A percentile compares a stretch with the other conserved stretches of the same genome.
Evolutionary conservation across 495 filamentous ascomycete genomes (phyloP).

Genomic region (Aspergillus incahuasiensis): DNA sequence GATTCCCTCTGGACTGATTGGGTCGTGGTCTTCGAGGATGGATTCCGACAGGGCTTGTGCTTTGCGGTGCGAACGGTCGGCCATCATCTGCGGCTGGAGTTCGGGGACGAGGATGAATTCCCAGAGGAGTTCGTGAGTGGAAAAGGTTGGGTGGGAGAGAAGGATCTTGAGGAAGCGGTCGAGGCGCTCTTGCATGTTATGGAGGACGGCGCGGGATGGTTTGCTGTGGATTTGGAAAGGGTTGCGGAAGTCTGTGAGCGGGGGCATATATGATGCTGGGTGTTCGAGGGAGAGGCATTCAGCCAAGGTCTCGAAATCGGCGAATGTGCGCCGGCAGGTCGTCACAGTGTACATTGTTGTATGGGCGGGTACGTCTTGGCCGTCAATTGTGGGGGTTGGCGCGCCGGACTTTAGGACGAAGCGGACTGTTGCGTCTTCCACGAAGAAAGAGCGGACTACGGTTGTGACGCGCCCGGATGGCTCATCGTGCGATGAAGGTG

Average conservation of each 20-base stretch:
- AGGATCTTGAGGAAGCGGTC: slow-evolving; percentile 84
- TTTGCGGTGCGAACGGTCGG: slow-evolving; percentile 80
- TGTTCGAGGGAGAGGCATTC: slow-evolving; percentile 86
- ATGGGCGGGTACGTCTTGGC: slow-evolving; percentile 33
- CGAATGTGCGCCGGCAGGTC: slow-evolving; percentile 82
- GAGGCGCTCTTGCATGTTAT: slow-evolving; percentile 81
- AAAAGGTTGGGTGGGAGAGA: slow-evolving; percentile 85
- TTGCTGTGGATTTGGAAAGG: slow-evolving; percentile 91
- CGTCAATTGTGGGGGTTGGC: slow-evolving; percentile 27
- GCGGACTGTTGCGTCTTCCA: slow-evolving; percentile 91
- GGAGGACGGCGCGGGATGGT: slow-evolving; percentile 79
- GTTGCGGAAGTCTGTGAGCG: slow-evolving; percentile 70
- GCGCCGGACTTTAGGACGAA: slow-evolving; percentile 93
- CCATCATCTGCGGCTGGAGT: slow-evolving; percentile 83
- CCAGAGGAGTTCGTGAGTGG: slow-evolving; percentile 97
- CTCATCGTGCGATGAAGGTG: slow-evolving; percentile 38
- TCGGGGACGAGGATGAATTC: slow-evolving; percentile 98
- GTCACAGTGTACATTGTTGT: slow-evolving; percentile 83
- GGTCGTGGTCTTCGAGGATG: slow-evolving; percentile 79
- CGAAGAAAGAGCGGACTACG: slow-evolving; percentile 94
- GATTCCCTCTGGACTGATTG: slow-evolving; percentile 65
- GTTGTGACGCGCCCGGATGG: slow-evolving; percentile 81
- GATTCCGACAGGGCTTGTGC: slow-evolving; percentile 76
- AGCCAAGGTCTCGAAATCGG: slow-evolving; percentile 88
- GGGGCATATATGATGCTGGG: slow-evolving; percentile 90